Base-by-base conservation (phyloP, 768 basidiomycete species). In the Cubamyces lactineus region DNA sequence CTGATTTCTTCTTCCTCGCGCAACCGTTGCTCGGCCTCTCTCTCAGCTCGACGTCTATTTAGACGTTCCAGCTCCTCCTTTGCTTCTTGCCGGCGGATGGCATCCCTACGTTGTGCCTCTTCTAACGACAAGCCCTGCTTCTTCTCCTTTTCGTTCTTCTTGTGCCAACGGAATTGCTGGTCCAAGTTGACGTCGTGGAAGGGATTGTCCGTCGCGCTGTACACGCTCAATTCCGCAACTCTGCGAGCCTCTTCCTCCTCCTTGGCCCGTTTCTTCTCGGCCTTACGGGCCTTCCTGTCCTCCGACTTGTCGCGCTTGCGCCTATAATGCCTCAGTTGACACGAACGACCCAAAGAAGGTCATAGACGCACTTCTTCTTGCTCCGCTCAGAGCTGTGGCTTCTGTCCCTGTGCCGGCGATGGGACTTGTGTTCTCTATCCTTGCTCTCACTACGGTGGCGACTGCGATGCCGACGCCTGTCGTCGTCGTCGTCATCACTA, bases 141-240 rank as follows among this genome's bases (percentile, higher is more conserved):
- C 69, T 86, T 84, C 73, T 99, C 97, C 79, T 94, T 94, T 74
- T 99, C 97, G 26, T 87, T 85, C 79, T 99, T 99, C 82, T 99
- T 99, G 78, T 95, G 92, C 97, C 97, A 99, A 60, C 91, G 87
- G 75, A 99, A 99, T 73, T 96, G 94, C 72, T 98, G 93, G 21
- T 88, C 90, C 34, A 98, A 88, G 74, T 98, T 98, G 64, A 93
- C 88, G 69, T 98, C 97, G 76, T 97, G 94, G 80, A 98, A 99
- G 0, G 97, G 97, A 71, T 98, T 99, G 80, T 98, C 96, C 13
- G 88, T 87, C 49, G 95, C 92, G 67, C 94, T 95, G 79, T 98
- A 98, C 66, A 97, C 90, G 66, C 94, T 96, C 45, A 98, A 83
- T 75, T 98, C 96, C 11, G 94, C 94, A 16, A 97, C 89, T 68